A percentile compares a stretch with the other conserved stretches of the same genome.
phyloP scores from a whole-genome alignment of 768 basidiomycete species.

The Steccherinum ochraceum region DNA sequence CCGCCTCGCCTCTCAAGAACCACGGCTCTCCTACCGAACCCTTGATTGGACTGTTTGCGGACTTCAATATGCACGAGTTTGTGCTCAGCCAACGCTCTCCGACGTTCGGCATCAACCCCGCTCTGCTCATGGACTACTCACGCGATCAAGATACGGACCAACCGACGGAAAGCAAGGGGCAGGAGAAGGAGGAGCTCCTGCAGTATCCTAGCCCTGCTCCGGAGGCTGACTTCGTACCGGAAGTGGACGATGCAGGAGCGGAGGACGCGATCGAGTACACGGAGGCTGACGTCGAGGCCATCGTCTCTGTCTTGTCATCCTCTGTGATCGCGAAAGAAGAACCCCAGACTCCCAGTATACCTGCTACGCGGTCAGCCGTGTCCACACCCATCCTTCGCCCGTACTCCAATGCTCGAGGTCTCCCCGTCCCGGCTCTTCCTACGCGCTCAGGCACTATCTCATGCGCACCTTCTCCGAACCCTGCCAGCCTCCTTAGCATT shows the following conservation, averaged over 20 bases:
- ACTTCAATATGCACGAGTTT: constrained; percentile 29
- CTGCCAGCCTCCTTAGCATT: not conserved
- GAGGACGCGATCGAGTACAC: constrained; percentile 10
- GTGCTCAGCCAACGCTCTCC: constrained; percentile 14
- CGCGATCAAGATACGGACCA: not conserved
- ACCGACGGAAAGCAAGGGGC: not conserved
- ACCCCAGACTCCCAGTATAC: not conserved
- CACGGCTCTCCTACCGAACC: constrained; percentile 7
- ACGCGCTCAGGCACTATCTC: not conserved
- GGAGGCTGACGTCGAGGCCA: constrained; percentile 18
- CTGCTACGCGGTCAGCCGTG: not conserved
- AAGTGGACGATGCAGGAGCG: not conserved
- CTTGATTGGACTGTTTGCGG: constrained; percentile 20
- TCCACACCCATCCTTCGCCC: not conserved
- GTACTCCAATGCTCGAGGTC: not conserved
- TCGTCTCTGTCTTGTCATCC: constrained; percentile 19
- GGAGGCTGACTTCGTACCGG: not conserved
- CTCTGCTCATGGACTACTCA: constrained; percentile 25
- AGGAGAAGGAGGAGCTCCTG: not conserved
- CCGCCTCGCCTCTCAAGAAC: not conserved
- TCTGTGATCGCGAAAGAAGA: constrained; percentile 7
- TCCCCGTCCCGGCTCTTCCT: not conserved
- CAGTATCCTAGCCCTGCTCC: not conserved
- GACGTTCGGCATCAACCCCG: constrained; percentile 31
- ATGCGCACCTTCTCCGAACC: not conserved